Base-by-base conservation (phyloP, 164 flowering plant species). In the Santalum album region DNA sequence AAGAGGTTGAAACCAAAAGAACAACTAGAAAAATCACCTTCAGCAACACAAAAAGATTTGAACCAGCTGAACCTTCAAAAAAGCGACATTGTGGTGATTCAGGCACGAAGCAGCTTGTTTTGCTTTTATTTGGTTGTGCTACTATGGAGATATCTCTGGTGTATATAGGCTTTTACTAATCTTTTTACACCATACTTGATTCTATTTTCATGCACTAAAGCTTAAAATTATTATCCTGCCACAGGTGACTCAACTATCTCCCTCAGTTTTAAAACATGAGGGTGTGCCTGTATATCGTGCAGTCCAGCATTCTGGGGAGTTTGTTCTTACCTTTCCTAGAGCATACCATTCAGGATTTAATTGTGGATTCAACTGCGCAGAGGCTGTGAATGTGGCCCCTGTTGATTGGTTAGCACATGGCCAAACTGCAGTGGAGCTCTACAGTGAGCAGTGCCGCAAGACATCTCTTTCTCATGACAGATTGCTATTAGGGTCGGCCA, bases 371-470 rank as follows among this genome's bases (percentile, higher is more conserved):
- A 86, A 86, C 67, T 86, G 89, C 69, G 90, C 94, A 0, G 90
- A 86, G 72, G 94, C 94, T 19, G 94, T 86, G 29, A 86, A 86
- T 73, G 85, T 86, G 40, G 94, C 90, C 9, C 94, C 94, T 24
- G 67, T 83, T 67, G 94, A 86, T 69, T 86, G 94, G 94, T 67
- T 86, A 40, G 71, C 63, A 7, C 85, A 83, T 73, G 94, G 94
- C 26, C 94, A 86, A 58, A 61, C 62, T 64, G 94, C 87, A 48
- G 89, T 83, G 39, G 89, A 86, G 69, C 80, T 81, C 16, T 83
- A 86, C 56, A 77, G 87, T 58, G 62, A 70, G 60, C 90, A 86
- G 58, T 50, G 61, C 39, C 82, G 82, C 24, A 86, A 81, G 71
- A 81, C 90, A 55, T 83, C 95, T 10, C 14, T 86, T 0, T 86